A percentile compares a stretch with the other conserved stretches of the same genome.
These are phyloP conservation scores for Leishmania aethiopica DNA, from an alignment of 208 protist species.

Conservation along the genomic window DNA sequence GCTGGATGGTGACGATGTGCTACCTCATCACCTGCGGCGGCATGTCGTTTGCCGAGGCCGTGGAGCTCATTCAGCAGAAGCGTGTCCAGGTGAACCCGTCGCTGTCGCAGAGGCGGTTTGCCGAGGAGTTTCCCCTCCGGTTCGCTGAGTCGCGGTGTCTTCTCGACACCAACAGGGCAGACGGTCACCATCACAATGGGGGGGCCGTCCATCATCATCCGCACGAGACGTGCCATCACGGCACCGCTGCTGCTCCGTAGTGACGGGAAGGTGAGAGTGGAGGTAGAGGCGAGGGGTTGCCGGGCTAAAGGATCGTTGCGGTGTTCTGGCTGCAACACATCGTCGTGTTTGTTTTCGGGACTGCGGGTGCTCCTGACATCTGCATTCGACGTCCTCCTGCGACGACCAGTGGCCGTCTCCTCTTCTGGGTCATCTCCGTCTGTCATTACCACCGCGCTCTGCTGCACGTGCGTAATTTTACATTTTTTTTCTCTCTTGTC, in stretches of 20 bases:
- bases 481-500: neutral
- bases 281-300: neutral
- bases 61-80: slow-evolving; percentile 35
- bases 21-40: slow-evolving; percentile 81
- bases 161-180: slow-evolving; percentile 15
- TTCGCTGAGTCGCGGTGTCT: slow-evolving; percentile 44
- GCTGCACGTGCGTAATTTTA: neutral
- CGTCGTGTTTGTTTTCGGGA: neutral
- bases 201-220: neutral
- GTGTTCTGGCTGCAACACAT: neutral
- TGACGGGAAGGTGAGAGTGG: neutral
- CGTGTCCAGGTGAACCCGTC: slow-evolving; percentile 83
- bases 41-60: slow-evolving; percentile 59
- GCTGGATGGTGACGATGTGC: slow-evolving; percentile 89
- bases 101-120: slow-evolving; percentile 55
- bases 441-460: neutral
- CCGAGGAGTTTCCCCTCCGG: slow-evolving; percentile 51
- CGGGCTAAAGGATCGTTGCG: neutral
- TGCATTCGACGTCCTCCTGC: neutral
- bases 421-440: neutral
- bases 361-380: neutral
- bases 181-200: neutral
- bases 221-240: neutral
- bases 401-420: neutral
- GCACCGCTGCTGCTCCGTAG: neutral